Evolutionary conservation across 1,284 basidiomycete species (phyloP).

Genomic region (Microstroma glucosiphilum): DNA sequence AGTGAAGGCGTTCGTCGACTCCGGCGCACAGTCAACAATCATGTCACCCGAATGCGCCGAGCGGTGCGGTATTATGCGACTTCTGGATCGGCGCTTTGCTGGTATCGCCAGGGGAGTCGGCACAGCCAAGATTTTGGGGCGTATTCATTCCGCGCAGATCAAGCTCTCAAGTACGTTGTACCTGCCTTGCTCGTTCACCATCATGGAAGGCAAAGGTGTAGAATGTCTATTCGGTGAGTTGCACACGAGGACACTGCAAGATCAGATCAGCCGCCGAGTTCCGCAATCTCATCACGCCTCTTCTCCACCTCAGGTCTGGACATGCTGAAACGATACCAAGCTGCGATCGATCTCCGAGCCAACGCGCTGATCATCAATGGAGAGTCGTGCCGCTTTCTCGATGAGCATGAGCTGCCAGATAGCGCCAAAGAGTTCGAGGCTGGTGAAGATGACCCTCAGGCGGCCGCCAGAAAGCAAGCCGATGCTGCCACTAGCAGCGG

Average conservation of each 20-base stretch:
- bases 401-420: conserved; percentile 76
- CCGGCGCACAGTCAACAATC: conserved; percentile 92
- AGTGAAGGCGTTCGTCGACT: conserved; percentile 95
- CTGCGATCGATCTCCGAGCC: conserved; percentile 84
- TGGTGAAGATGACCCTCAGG: conserved; percentile 44
- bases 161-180: conserved; percentile 70
- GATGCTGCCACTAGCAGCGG: conserved; percentile 25
- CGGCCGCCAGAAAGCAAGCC: conserved; percentile 22
- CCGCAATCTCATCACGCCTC: too few species aligned
- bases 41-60: conserved; percentile 95
- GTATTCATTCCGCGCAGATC: conserved; percentile 87
- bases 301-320: conserved; percentile 63
- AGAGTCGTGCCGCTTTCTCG: conserved; percentile 75
- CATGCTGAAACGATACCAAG: conserved; percentile 96
- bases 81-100: conserved; percentile 77
- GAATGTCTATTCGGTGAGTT: conserved; percentile 67
- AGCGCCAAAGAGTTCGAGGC: conserved; percentile 22
- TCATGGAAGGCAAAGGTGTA: conserved; percentile 87
- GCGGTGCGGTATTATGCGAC: conserved; percentile 85
- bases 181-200: conserved; percentile 85
- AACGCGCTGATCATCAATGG: conserved; percentile 81
- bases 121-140: conserved; percentile 85
- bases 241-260: too few species aligned
- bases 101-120: conserved; percentile 94
- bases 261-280: too few species aligned